Base-by-base conservation (phyloP, 164 flowering plant genomes). In the Aristolochia contorta region DNA sequence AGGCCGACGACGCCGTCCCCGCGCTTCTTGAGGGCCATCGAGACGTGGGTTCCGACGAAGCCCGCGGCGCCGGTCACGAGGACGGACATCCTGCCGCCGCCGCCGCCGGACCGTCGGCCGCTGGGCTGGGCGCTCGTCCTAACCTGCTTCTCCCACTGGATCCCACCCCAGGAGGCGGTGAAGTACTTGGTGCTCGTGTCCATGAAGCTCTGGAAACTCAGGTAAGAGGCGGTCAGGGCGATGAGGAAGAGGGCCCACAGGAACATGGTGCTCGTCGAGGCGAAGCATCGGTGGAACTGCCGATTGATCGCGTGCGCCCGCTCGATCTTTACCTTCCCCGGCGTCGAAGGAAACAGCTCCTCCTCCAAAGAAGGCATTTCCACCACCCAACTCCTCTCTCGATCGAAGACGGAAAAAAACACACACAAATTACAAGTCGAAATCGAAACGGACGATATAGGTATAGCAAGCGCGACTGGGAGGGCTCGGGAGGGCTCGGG, bases 291-390 rank as follows among this genome's bases (percentile, higher is more conserved):
- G 66, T 47, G 64, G 53, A 57, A 60, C 64, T 50, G 65, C 12
- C 72, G 73, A 58, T 69, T 62, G 58, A 62, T 25, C 51, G 70
- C 61, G 47, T 61, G 62, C 10, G 68, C 55, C 25, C 70, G 64
- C 18, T 76, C 79, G 62, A 71, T 54, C 66, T 79, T 79, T 62
- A 70, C 73, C 65, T 76, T 79, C 2, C 78, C 79, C 20, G 76
- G 75, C n/a, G 79, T 75, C 19, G 77, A 75, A 2, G 82, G 72
- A 30, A 69, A 62, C 57, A 65, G 51, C 46, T 76, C 78, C 2
- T 69, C 64, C 41, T 71, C 71, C 2, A 70, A 61, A 16, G 59
- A 65, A 12, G 69, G 62, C 60, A 63, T 69, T 41, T 47, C 53
- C 24, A 21, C n/a, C 14, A 59, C 49, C 5, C 0, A 19, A 24